A percentile compares a stretch with the other conserved stretches of the same genome.
These are phyloP conservation scores for Excoecaria cochinchinensis DNA, from an alignment of 345 rosid genomes.

Conservation along the genomic window DNA sequence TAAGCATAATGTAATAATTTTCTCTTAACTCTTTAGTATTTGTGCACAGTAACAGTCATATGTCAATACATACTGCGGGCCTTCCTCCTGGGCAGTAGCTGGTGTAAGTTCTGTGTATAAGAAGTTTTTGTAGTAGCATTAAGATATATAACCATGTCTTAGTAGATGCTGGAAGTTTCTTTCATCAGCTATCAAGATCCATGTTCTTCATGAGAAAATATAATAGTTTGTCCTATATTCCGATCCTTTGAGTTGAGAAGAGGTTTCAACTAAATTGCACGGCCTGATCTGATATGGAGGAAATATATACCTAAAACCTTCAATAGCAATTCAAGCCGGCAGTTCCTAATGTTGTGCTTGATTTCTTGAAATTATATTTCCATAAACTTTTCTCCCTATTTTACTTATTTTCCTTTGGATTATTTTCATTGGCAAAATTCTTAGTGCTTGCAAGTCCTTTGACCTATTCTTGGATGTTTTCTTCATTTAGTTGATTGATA, in stretches of 20 bases:
- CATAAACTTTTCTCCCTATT: background rate
- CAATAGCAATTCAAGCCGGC: background rate
- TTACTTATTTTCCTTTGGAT: background rate
- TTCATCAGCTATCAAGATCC: background rate
- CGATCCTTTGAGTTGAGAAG: background rate
- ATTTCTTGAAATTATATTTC: background rate
- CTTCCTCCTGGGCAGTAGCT: background rate
- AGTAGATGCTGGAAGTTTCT: background rate
- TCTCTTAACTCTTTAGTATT: background rate
- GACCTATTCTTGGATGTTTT: conserved; percentile 13
- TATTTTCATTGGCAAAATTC: background rate
- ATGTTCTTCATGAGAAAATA: background rate
- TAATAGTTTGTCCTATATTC: background rate
- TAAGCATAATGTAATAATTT: background rate
- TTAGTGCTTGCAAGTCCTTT: background rate
- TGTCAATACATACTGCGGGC: background rate
- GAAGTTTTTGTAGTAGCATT: background rate
- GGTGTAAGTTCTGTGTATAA: background rate
- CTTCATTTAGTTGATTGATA: conserved; percentile 57
- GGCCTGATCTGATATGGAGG: too few relatives aligned
- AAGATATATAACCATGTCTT: background rate
- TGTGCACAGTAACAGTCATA: background rate
- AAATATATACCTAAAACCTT: background rate
- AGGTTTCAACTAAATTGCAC: background rate
- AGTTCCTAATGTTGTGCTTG: background rate